These are phyloP conservation scores for Botrytis byssoidea DNA, from an alignment of 2,329 filamentous ascomycete species.

Conservation along the genomic window DNA sequence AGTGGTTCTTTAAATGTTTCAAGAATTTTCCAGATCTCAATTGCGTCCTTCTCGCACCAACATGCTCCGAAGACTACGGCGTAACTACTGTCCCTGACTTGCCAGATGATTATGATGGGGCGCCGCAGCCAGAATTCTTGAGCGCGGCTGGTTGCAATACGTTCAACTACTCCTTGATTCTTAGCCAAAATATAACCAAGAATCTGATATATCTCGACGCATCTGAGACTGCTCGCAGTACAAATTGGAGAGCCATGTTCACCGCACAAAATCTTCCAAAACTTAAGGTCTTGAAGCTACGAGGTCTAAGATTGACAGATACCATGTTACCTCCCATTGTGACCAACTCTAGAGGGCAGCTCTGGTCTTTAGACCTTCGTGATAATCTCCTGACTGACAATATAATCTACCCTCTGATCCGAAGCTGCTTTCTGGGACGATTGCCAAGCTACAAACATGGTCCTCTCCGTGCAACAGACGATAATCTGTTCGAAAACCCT, in stretches of 20 bases:
- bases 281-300: conserved; percentile 53
- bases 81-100: background rate
- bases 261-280: conserved; percentile 34
- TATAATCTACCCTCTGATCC: conserved; percentile 38
- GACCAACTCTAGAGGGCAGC: conserved; percentile 39
- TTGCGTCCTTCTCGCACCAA: conserved; percentile 9
- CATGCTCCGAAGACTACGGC: conserved; percentile 5
- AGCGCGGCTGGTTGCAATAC: conserved; percentile 8
- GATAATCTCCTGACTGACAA: conserved; percentile 53
- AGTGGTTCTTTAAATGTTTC: conserved; percentile 7
- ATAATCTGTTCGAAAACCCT: conserved; percentile 40
- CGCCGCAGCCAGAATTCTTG: conserved; percentile 6
- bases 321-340: conserved; percentile 40
- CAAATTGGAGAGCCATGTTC: conserved; percentile 37
- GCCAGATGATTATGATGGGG: background rate
- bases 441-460: background rate
- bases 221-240: conserved; percentile 22
- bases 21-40: conserved; percentile 10
- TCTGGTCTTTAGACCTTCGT: conserved; percentile 59
- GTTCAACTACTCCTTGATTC: background rate
- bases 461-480: conserved; percentile 28
- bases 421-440: conserved; percentile 30
- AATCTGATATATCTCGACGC: conserved; percentile 30
- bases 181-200: background rate
- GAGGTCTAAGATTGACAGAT: conserved; percentile 49